phyloP scores from a whole-genome alignment of 2,329 filamentous ascomycete species.

The Tympanopsis confertula region DNA sequence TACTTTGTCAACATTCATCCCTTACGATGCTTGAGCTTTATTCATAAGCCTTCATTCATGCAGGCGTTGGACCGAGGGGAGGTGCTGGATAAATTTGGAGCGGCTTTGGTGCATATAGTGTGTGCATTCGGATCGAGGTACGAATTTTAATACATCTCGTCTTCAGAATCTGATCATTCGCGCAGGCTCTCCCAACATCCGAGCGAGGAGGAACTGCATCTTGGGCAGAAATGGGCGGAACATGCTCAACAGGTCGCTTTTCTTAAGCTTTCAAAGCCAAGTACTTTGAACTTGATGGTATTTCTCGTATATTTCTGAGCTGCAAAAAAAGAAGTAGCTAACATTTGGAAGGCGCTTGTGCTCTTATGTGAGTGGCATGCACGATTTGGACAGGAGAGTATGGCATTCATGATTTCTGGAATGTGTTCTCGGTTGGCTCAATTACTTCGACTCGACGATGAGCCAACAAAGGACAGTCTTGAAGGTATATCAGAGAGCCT shows the following conservation, averaged over 20 bases:
- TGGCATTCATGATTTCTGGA: constrained; percentile 1
- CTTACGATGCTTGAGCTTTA: constrained; percentile 4
- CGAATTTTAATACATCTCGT: not conserved
- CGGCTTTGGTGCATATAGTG: constrained; percentile 2
- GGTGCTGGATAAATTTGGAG: constrained; percentile 4
- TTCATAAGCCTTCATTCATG: constrained; percentile 6
- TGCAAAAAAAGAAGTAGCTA: not conserved
- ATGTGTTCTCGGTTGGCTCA: constrained; percentile 1
- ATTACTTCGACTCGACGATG: constrained; percentile 2
- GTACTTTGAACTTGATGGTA: constrained; percentile 1
- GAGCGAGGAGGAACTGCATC: not conserved
- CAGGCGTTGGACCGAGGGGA: constrained; percentile 3
- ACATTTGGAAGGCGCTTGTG: not conserved
- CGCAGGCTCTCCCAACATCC: not conserved
- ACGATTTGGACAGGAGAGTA: constrained; percentile 1
- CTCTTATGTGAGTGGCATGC: constrained; percentile 1
- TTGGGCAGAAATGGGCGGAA: not conserved
- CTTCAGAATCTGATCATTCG: not conserved
- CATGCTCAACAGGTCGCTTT: not conserved
- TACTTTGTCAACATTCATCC: constrained; percentile 4
- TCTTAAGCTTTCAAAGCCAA: not conserved
- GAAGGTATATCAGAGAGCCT: not conserved
- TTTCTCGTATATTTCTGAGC: not conserved
- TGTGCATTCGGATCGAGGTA: constrained; percentile 2
- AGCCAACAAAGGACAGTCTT: not conserved